Evolutionary conservation across 2,329 filamentous ascomycete species (phyloP).

Genomic region (Fulvia fulva): DNA sequence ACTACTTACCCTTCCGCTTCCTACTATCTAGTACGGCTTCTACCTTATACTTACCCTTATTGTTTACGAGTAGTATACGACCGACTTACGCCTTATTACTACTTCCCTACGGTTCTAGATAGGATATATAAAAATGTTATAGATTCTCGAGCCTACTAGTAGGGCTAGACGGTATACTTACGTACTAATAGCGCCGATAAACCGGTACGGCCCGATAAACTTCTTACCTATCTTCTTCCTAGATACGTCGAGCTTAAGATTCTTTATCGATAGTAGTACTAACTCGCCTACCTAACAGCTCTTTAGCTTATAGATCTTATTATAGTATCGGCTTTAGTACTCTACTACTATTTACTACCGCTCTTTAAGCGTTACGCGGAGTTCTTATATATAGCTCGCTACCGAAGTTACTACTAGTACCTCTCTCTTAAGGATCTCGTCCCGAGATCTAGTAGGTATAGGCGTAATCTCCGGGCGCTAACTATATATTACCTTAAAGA

Average conservation of each 20-base stretch:
- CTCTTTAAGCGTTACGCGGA: conserved; percentile 3
- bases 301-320: neutral
- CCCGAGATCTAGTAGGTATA: too few relatives aligned
- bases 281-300: neutral
- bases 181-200: neutral
- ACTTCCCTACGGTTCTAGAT: neutral
- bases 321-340: conserved; percentile 5
- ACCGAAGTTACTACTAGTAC: conserved; percentile 1
- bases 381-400: neutral
- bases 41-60: neutral
- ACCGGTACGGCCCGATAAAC: neutral
- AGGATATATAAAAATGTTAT: neutral
- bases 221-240: conserved; percentile 3
- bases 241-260: neutral
- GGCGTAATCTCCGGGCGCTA: too few relatives aligned
- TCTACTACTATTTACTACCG: too few relatives aligned
- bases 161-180: neutral
- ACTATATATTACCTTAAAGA: too few relatives aligned
- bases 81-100: neutral
- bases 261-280: conserved; percentile 8
- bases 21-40: too few relatives aligned
- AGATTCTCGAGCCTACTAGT: neutral
- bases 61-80: neutral
- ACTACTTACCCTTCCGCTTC: too few relatives aligned
- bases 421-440: conserved; percentile 5